A percentile compares a stretch with the other conserved stretches of the same genome.
These are phyloP conservation scores for Lactarius evosmus DNA, from an alignment of 768 basidiomycete genomes.

Conservation along the genomic window DNA sequence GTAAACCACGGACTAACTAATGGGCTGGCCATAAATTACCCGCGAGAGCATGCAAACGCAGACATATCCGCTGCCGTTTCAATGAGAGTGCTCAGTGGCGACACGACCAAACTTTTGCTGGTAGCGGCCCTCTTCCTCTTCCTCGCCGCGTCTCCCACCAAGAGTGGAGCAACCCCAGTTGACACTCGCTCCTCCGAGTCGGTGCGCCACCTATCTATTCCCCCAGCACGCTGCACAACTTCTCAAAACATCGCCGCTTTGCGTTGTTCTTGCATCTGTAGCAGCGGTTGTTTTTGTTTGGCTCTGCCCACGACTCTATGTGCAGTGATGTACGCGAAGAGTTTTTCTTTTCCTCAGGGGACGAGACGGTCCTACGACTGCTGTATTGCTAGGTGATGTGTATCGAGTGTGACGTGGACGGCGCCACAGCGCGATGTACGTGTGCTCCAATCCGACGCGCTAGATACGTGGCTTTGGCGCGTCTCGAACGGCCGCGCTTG, in stretches of 20 bases:
- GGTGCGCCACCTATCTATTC: not conserved
- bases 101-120: not conserved
- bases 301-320: slow-evolving; percentile 7
- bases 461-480: not conserved
- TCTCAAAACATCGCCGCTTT: not conserved
- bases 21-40: not conserved
- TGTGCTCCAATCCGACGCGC: not conserved
- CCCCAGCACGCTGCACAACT: not conserved
- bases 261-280: not conserved
- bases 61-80: not conserved
- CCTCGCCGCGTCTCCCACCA: not conserved
- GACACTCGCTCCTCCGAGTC: not conserved
- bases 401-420: slow-evolving; percentile 18
- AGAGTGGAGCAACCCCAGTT: not conserved
- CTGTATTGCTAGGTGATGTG: slow-evolving; percentile 15
- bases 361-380: not conserved
- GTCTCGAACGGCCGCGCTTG: not conserved
- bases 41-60: not conserved
- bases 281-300: not conserved
- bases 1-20: not conserved
- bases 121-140: not conserved
- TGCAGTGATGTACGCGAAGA: slow-evolving; percentile 12
- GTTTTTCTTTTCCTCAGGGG: not conserved
- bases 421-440: slow-evolving; percentile 23
- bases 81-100: not conserved